phyloP scores from a whole-genome alignment of 169 alveolate genomes.

The Cryptosporidium felis region DNA sequence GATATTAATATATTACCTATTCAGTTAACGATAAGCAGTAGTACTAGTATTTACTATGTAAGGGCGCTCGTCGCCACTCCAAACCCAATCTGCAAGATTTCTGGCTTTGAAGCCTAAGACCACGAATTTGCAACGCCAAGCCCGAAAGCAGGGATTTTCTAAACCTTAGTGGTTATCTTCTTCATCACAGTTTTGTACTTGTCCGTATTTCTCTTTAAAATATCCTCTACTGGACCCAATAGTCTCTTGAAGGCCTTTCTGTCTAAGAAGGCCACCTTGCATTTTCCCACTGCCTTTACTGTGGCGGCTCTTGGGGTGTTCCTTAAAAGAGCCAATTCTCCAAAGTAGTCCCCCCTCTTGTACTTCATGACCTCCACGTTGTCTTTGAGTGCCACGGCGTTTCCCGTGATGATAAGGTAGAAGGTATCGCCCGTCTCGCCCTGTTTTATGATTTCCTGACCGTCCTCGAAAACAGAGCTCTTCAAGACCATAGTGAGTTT shows the following conservation, averaged over 20 bases:
- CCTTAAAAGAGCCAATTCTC: conserved; percentile 94
- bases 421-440: conserved; percentile 94
- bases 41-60: conserved; percentile 5
- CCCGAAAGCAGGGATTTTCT: no score
- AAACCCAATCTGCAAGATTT: no score
- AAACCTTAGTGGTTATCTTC: conserved; percentile 37
- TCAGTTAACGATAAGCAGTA: conserved; percentile 9
- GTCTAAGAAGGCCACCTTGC: conserved; percentile 88
- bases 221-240: conserved; percentile 94
- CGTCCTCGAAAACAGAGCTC: conserved; percentile 81
- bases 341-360: conserved; percentile 94
- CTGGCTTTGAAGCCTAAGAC: neutral
- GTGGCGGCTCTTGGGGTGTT: conserved; percentile 95
- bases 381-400: conserved; percentile 92
- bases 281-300: conserved; percentile 86
- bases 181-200: conserved; percentile 82
- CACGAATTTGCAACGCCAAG: neutral
- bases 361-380: conserved; percentile 86
- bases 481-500: conserved; percentile 93
- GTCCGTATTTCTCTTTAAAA: conserved; percentile 90
- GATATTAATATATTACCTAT: conserved; percentile 1
- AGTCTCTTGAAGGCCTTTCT: conserved; percentile 92
- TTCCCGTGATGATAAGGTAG: conserved; percentile 92
- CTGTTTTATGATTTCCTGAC: conserved; percentile 90
- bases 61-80: no score